Conservation (phyloP, 495 filamentous ascomycete species). For the Pyrenula aspistea region DNA sequence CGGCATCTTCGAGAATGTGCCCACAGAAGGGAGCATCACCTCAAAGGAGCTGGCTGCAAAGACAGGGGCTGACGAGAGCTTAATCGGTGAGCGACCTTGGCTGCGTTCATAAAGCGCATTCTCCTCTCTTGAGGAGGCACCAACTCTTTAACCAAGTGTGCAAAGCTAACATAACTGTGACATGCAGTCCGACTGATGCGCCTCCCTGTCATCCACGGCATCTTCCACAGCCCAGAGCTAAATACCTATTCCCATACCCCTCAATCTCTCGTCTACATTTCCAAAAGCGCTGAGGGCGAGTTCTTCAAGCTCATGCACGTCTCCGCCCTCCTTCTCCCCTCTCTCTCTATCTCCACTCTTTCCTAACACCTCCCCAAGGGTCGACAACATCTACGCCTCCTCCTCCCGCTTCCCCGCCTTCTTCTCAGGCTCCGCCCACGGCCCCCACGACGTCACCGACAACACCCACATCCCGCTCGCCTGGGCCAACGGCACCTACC, state of each 20-base stretch:
- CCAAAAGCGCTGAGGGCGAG: conserved; percentile 11
- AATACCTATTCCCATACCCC: conserved; percentile 11
- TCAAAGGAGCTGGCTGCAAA: conserved; percentile 8
- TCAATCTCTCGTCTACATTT: conserved; percentile 11
- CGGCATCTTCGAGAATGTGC: conserved; percentile 9
- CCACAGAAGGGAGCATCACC: conserved; percentile 9
- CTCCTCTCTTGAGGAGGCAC: background rate
- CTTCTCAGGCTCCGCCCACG: conserved; percentile 3
- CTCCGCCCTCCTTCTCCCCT: background rate
- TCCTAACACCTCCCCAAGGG: conserved; percentile 2
- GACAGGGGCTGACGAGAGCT: conserved; percentile 6
- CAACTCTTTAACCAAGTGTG: background rate
- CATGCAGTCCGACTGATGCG: conserved; percentile 11
- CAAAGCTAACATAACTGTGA: background rate
- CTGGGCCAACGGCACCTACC: conserved; percentile 9
- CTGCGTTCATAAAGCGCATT: too few species aligned
- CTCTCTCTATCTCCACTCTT: background rate
- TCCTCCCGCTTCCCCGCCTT: conserved; percentile 11
- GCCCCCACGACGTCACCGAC: conserved; percentile 7
- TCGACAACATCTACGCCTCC: conserved; percentile 10
- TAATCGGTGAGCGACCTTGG: conserved; percentile 12
- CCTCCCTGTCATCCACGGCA: conserved; percentile 8
- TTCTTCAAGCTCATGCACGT: conserved; percentile 8
- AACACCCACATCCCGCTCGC: conserved; percentile 8
- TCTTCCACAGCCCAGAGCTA: conserved; percentile 7